Evolutionary conservation across 352 stramenopile species (phyloP).

Genomic region (Globisporangium irregulare): DNA sequence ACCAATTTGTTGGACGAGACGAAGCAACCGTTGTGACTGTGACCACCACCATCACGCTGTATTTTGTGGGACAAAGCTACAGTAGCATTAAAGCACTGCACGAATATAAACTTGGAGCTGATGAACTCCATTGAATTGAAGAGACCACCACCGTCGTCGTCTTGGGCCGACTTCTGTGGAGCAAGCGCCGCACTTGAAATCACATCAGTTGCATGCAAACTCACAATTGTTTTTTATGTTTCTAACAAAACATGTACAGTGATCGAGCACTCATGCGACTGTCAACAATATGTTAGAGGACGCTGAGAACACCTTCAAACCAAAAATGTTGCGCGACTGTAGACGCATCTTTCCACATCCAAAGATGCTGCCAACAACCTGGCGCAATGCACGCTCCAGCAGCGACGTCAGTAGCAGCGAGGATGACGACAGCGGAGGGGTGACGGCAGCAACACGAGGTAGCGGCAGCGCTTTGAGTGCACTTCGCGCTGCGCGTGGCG

Average conservation of each 20-base stretch:
- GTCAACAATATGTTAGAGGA: neutral
- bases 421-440: neutral
- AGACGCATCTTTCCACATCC: conserved; percentile 5
- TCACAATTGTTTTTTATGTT: too few species aligned
- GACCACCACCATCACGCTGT: too few species aligned
- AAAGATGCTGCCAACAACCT: conserved; percentile 7
- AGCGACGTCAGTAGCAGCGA: conserved; percentile 3
- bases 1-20: too few species aligned
- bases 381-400: neutral
- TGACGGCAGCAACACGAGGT: neutral
- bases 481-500: neutral
- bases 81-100: too few species aligned
- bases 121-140: too few species aligned
- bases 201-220: too few species aligned
- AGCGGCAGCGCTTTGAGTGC: neutral
- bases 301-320: neutral
- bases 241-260: neutral
- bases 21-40: too few species aligned
- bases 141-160: too few species aligned
- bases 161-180: too few species aligned
- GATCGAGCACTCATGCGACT: neutral
- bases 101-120: too few species aligned
- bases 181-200: too few species aligned
- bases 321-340: neutral
- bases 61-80: too few species aligned